phyloP scores from a whole-genome alignment of 129 eudicot species.

The Tagetes erecta region DNA sequence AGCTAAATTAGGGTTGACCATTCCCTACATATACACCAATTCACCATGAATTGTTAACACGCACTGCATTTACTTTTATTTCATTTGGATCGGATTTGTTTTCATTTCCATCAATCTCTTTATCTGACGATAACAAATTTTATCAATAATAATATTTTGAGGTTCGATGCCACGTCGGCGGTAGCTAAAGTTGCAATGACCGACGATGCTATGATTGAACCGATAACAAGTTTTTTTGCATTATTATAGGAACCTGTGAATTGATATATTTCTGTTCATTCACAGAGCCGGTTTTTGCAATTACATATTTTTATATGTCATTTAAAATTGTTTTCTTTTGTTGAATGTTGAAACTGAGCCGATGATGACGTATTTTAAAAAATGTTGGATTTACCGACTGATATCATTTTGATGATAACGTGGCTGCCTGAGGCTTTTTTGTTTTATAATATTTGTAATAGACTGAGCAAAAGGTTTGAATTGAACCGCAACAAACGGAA shows the following conservation, averaged over 20 bases:
- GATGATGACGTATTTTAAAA: neutral
- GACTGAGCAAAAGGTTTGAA: too few species aligned
- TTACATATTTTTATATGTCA: constrained; percentile 37
- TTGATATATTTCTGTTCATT: constrained; percentile 42
- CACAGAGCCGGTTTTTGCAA: constrained; percentile 81
- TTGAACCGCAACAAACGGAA: too few species aligned
- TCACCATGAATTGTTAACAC: neutral
- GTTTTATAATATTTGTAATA: neutral
- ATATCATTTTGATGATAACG: neutral
- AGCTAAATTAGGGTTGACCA: constrained; percentile 29
- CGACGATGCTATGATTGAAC: constrained; percentile 79
- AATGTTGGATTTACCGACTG: constrained; percentile 21
- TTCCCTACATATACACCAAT: constrained; percentile 13
- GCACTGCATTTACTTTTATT: too few species aligned
- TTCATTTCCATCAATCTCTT: too few species aligned
- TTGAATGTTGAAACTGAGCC: neutral
- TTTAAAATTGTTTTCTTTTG: neutral
- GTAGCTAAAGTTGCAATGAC: constrained; percentile 63
- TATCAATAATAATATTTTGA: too few species aligned
- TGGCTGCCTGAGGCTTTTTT: constrained; percentile 14
- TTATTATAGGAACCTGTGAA: constrained; percentile 79
- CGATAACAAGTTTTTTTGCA: constrained; percentile 51
- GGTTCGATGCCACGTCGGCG: constrained; percentile 89
- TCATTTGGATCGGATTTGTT: too few species aligned
- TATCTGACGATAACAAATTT: too few species aligned